Conservation (phyloP, 192 early-diverging fungal genomes). For the Umbelopsis isabellina region DNA sequence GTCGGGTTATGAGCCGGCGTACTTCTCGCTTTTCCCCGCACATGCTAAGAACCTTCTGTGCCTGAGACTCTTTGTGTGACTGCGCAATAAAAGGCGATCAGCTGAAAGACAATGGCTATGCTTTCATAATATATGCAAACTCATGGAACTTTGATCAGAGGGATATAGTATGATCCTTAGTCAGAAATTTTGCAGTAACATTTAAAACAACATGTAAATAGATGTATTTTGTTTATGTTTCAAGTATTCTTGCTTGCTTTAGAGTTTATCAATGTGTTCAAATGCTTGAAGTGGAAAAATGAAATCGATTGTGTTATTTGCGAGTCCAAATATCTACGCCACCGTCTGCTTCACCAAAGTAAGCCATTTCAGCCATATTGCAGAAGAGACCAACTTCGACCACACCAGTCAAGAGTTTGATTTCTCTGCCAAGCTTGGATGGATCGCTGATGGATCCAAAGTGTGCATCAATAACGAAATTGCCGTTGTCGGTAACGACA, state of each 20-base stretch:
- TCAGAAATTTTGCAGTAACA: too few relatives aligned
- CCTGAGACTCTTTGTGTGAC: constrained; percentile 7
- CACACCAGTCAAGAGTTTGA: constrained; percentile 84
- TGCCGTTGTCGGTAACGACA: constrained; percentile 94
- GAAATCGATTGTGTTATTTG: neutral
- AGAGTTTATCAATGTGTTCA: neutral
- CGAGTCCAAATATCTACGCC: constrained; percentile 49
- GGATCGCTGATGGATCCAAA: constrained; percentile 77
- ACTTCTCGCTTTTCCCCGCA: too few relatives aligned
- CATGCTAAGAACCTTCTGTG: neutral
- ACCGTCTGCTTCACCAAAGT: constrained; percentile 85
- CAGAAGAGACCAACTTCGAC: constrained; percentile 94
- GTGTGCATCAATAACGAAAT: constrained; percentile 86
- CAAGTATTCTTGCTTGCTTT: neutral
- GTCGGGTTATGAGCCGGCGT: neutral
- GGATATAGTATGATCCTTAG: too few relatives aligned
- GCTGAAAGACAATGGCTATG: too few relatives aligned
- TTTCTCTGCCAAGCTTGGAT: constrained; percentile 27
- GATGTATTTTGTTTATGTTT: too few relatives aligned
- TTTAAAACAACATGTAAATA: too few relatives aligned
- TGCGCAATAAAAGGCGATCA: neutral
- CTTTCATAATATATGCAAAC: too few relatives aligned
- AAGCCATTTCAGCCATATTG: constrained; percentile 79
- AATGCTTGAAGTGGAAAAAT: neutral
- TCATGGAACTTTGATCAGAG: too few relatives aligned